Conservation (phyloP, 257 asterid species). For the Solanum bulbocastanum region DNA sequence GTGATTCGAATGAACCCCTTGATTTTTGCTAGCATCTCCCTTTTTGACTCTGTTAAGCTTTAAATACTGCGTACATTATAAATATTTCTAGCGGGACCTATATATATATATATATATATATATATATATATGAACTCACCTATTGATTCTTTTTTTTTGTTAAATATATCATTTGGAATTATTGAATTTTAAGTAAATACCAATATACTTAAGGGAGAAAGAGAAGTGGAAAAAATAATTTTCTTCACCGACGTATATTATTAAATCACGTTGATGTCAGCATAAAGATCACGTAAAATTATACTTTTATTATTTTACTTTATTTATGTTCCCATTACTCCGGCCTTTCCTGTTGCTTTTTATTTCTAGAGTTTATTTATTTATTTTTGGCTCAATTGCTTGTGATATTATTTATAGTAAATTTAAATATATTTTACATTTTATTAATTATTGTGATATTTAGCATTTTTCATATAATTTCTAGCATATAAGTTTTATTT, state of each 20-base stretch:
- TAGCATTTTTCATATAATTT: too few relatives aligned
- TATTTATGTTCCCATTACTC: not conserved
- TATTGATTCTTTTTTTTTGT: not conserved
- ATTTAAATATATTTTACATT: too few relatives aligned
- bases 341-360: not conserved
- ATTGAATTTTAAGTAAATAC: not conserved
- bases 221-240: not conserved
- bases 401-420: not conserved
- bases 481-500: too few relatives aligned
- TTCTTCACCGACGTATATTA: not conserved
- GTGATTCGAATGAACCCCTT: not conserved
- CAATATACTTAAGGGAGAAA: not conserved
- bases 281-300: not conserved
- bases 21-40: not conserved
- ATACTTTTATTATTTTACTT: not conserved
- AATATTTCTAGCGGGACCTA: not conserved
- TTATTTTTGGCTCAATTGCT: not conserved
- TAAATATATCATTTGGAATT: not conserved
- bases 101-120: not conserved
- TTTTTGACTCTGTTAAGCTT: not conserved
- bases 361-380: too few relatives aligned
- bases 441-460: too few relatives aligned
- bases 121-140: not conserved
- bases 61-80: not conserved
- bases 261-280: not conserved